Conservation (phyloP, 225 moss, liverwort and hornwort species). For the Climacium dendroides region DNA sequence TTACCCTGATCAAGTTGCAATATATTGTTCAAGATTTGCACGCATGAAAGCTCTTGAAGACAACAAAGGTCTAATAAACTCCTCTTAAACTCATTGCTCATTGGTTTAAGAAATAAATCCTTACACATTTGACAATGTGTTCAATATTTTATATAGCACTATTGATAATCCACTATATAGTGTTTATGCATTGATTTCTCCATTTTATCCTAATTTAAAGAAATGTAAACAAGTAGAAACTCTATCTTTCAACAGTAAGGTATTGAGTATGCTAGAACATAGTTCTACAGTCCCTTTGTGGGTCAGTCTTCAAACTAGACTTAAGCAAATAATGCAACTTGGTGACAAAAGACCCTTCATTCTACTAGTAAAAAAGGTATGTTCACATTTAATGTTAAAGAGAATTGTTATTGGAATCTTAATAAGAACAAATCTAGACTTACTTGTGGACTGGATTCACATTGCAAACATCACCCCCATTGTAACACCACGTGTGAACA, state of each 20-base stretch:
- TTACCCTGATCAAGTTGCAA: background rate
- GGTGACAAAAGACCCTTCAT: background rate
- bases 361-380: accelerated
- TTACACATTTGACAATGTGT: background rate
- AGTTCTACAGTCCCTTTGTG: accelerated
- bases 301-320: background rate
- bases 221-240: background rate
- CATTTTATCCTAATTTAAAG: background rate
- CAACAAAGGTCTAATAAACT: background rate
- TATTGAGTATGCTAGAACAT: accelerated
- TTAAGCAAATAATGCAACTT: background rate
- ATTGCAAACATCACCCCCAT: too few species aligned
- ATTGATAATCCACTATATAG: background rate
- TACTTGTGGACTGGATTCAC: too few species aligned
- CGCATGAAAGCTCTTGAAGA: accelerated
- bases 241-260: accelerated
- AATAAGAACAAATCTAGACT: too few species aligned
- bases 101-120: background rate
- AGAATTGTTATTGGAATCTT: too few species aligned
- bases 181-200: background rate
- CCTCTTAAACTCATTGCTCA: background rate
- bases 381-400: too few species aligned
- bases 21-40: background rate
- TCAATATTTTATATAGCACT: too few species aligned
- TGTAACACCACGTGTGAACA: too few species aligned